Base-by-base conservation (phyloP, 495 filamentous ascomycete species). In the Penicillium angulare region DNA sequence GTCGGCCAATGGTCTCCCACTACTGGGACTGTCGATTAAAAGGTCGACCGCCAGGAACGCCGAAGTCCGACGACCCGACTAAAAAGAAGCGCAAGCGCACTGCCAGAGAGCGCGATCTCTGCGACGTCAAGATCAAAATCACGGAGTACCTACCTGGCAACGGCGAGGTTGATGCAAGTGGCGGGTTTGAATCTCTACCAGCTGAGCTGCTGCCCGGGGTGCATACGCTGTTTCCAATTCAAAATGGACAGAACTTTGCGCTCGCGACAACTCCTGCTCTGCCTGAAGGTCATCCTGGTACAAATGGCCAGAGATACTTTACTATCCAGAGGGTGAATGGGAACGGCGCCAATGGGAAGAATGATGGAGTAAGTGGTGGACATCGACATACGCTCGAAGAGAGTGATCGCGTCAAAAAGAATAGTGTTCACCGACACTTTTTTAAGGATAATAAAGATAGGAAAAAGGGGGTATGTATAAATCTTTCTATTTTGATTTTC, bases 21-120 rank as follows among this genome's bases (percentile, higher is more conserved):
- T 96, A 95, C 68, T 95, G 88, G 82, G 90, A 95, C 66, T 96
- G 90, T 60, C 84, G 90, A 18, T 77, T 96, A 49, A 95, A 93
- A 67, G 90, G 90, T 8, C 77, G 90, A 7, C 87, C 89, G 5
- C 82, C 90, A 0, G 90, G 90, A 17, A 93, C 88, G 22, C 85
- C 87, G 39, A 92, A 92, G 63, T 90, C 88, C 21, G 79, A 88
- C 29, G 88, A 95, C 57, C 90, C 90, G 0, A 88, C 85, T 57
- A 92, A 91, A 71, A 93, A 90, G 76, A 95, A 93, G 68, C 80
- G 90, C 43, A 93, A 92, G 67, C 86, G 90, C 18, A 83, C 79
- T 12, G 86, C 85, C 17, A 76, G 90, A 33, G 82, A 88, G 61
- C 79, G 86, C 1, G 86, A 93, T 64, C 78, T 92, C 18, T 95